Percentiles rank a stretch among this genome's conserved stretches.
These are phyloP conservation scores for Fraxinus nigra DNA, from an alignment of 305 asterid genomes.

Conservation along the genomic window DNA sequence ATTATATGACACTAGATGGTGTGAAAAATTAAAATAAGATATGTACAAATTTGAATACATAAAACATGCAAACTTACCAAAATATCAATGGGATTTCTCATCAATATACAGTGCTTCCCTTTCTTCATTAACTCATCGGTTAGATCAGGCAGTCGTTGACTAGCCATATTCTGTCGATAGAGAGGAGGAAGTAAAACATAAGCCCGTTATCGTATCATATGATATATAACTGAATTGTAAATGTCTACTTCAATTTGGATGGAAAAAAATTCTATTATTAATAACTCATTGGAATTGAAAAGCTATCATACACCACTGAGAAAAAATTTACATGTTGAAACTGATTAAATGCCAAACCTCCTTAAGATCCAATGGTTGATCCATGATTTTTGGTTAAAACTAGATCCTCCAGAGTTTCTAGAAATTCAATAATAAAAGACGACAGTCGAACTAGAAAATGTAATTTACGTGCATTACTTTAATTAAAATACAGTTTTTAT, in stretches of 20 bases:
- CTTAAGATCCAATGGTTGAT: constrained; percentile 2
- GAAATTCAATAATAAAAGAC: background rate
- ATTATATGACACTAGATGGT: background rate
- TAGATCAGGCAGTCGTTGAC: constrained; percentile 70
- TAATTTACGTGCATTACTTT: background rate
- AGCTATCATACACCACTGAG: background rate
- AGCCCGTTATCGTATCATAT: background rate
- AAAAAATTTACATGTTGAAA: background rate
- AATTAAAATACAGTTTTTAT: background rate
- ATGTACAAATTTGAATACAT: background rate
- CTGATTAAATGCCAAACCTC: constrained; percentile 4
- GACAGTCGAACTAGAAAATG: background rate
- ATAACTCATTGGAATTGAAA: background rate
- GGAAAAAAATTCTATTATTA: background rate
- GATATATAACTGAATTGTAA: background rate
- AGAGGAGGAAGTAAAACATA: constrained; percentile 18
- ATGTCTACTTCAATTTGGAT: background rate
- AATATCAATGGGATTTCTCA: constrained; percentile 77
- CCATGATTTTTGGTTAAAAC: background rate
- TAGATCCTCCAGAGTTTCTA: background rate
- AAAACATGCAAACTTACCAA: constrained; percentile 43
- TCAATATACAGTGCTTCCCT: constrained; percentile 64
- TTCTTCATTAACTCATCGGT: constrained; percentile 57
- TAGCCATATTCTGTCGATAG: constrained; percentile 76
- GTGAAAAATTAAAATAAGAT: background rate